These are phyloP conservation scores for Hygrocybe punicea DNA, from an alignment of 768 basidiomycete genomes.

Conservation along the genomic window DNA sequence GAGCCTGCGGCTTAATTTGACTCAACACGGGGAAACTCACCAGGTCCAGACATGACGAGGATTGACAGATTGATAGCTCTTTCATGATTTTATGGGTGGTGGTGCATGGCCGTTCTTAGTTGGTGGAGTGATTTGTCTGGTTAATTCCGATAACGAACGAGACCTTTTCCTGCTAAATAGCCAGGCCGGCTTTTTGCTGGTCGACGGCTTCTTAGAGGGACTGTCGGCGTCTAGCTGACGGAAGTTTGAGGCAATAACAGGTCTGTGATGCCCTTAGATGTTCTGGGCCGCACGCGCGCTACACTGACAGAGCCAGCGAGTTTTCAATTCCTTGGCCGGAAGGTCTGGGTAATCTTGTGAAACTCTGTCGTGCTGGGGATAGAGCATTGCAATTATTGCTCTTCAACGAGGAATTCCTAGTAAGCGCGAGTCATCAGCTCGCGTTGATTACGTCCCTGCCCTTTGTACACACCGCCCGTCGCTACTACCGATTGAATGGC, in stretches of 20 bases:
- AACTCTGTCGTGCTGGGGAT: no score
- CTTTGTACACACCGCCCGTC: no score
- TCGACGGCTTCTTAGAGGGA: no score
- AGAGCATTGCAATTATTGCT: no score
- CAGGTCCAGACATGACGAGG: conserved; percentile 73
- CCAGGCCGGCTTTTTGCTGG: no score
- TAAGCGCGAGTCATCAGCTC: no score
- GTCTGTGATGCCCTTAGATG: no score
- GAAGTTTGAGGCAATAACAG: no score
- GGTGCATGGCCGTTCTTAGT: conserved; percentile 89
- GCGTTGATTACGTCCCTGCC: no score
- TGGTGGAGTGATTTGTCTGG: conserved; percentile 95
- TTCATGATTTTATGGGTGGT: conserved; percentile 84
- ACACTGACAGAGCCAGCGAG: conserved; percentile 89
- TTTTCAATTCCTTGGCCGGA: conserved; percentile 38
- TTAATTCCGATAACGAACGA: conserved; percentile 95
- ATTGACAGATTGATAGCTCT: conserved; percentile 80
- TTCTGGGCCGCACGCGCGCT: conserved; percentile 77
- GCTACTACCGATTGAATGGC: no score
- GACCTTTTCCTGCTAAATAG: conserved; percentile 94
- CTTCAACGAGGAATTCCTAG: no score
- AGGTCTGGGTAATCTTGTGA: conserved; percentile 57
- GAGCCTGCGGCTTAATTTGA: conserved; percentile 67
- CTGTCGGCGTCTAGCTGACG: no score
- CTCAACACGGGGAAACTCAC: conserved; percentile 73